Base-by-base conservation (phyloP, 495 filamentous ascomycete species). In the Lasiosphaeria hispida region DNA sequence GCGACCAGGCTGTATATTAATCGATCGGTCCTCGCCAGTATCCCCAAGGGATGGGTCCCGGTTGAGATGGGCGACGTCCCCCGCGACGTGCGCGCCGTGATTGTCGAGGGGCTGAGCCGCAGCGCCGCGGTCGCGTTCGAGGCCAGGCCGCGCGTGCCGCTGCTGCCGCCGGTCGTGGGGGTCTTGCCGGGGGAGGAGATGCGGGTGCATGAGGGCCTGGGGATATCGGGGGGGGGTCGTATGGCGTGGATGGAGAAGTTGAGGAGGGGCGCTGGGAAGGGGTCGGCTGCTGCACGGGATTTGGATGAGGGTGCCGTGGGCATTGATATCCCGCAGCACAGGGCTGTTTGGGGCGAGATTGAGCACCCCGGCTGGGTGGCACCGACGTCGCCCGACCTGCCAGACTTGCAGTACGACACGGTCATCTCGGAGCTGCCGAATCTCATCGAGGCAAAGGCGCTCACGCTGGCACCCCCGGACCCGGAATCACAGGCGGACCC, bases 351-450 rank as follows among this genome's bases (percentile, higher is more conserved):
- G 92, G 91, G 89, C 10, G 70, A 80, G 7, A 85, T 97, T 48
- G 81, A 86, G 56, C 94, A 98, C 63, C 83, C 88, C 0, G 95
- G 93, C 47, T 97, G 95, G 94, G 87, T 87, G 4, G 86, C 91
- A 2, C 92, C 94, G 7, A 72, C 75, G 8, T 89, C 84, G 0
- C 75, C 77, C 3, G 88, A 95, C 63, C 71, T 95, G 2, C 85
- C 91, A 5, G 84, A 92, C 61, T 72, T 97, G 9, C 85, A 92
- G 44, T 97, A 93, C 68, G 77, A 77, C 39, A 83, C 81, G 0
- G 90, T 98, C n/a, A 82, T 98, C 10, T 75, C 78, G 15, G 95
- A 97, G 74, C 77, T 98, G 11, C 89, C 93, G 2, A 88, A 96
- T 64, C 78, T 98, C 18, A 91, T 98, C 56, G 94, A 98, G 71